Base-by-base conservation (phyloP, 345 rosid genomes). In the Citrus sp. region DNA sequence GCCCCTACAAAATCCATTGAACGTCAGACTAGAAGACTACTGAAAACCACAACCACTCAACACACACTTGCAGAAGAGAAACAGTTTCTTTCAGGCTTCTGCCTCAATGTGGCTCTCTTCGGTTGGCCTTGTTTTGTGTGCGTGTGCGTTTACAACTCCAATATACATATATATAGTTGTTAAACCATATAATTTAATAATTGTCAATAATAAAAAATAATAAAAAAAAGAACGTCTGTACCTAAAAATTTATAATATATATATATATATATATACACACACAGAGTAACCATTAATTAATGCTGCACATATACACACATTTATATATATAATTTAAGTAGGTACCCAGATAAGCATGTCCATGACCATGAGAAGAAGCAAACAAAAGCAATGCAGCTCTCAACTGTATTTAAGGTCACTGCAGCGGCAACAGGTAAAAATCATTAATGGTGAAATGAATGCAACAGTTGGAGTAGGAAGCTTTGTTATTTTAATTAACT, bases 51-150 rank as follows among this genome's bases (percentile, higher is more conserved):
- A 54, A 54, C 28, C 70, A 74, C 59, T 22, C 58, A 63, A 72
- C 58, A 64, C 65, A 32, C 27, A 25, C 67, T 40, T 24, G 51
- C 70, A 32, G 30, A 10, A 9, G 49, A 21, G 73, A 22, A 70
- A 73, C 55, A 28, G 75, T 12, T 75, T 59, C 72, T 84, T 37
- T 34, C 70, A 66, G 70, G 70, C 70, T 66, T 75, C 68, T 76
- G 59, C 81, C 75, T 79, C 82, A 77, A 86, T 82, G 86, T 86
- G 90, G 89, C 85, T 86, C 56, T 73, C 83, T 56, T 78, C 79
- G 88, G 83, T 79, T 91, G 93, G 93, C 74, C 91, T 88, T 81
- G 85, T 67, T 84, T 72, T 85, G 75, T 80, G 90, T 77, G 87
- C 13, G 51, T 3, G 18, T 46, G 51, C 56, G 61, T 75, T 22